These are phyloP conservation scores for Trichosporon sp. DNA, from an alignment of 1,284 basidiomycete species.

Conservation along the genomic window DNA sequence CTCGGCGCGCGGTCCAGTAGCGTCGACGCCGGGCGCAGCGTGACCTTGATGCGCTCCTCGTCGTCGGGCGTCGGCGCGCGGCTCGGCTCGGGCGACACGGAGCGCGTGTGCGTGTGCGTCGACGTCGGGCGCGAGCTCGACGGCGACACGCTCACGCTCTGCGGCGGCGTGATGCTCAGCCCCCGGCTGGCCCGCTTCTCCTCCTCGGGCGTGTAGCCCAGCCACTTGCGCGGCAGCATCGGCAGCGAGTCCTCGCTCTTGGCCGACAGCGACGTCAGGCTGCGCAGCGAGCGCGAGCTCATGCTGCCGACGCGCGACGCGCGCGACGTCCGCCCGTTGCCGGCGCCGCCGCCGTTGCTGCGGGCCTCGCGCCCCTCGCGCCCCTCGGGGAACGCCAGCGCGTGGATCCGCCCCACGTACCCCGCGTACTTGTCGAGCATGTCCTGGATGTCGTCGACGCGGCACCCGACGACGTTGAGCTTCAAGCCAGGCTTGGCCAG, in stretches of 20 bases:
- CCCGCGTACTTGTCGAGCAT: constrained; percentile 11
- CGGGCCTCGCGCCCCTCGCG: not conserved
- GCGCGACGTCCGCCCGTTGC: not conserved
- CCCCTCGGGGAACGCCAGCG: constrained; percentile 9
- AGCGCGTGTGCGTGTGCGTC: not conserved
- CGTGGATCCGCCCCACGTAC: constrained; percentile 13
- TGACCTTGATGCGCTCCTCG: not conserved
- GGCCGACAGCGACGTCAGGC: not conserved
- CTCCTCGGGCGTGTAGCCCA: not conserved
- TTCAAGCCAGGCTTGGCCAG: constrained; percentile 15
- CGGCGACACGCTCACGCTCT: not conserved
- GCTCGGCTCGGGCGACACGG: not conserved
- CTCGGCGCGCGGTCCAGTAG: not conserved
- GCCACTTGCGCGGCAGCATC: not conserved
- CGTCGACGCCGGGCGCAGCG: not conserved
- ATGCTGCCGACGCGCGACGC: not conserved
- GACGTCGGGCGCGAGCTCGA: not conserved
- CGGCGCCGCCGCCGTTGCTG: too few relatives aligned
- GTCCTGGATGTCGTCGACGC: constrained; percentile 7
- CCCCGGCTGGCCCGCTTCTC: not conserved
- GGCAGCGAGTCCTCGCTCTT: not conserved
- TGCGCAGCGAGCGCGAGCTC: not conserved
- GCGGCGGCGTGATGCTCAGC: not conserved
- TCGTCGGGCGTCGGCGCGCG: not conserved
- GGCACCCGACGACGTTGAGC: not conserved